Evolutionary conservation across 371 early-diverging fungal genomes (phyloP), one percentile per base, ranked within the genome.

Genomic region (Rhizomucor pusillus): DNA sequence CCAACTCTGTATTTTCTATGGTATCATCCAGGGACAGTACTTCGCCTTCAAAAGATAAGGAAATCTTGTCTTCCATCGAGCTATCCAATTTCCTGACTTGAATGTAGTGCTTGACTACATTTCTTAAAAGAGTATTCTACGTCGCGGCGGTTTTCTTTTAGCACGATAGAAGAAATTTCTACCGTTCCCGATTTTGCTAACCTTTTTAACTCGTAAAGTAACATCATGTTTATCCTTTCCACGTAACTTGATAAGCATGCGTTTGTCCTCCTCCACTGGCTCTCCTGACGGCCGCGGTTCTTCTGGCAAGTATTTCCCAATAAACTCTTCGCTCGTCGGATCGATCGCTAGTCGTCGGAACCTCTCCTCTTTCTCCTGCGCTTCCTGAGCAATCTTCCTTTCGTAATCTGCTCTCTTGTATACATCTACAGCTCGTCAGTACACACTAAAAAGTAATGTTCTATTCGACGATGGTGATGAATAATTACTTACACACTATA

Each of bases 1-100:
- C 77, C 41, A 73, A 50, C 9, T 73, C 73, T 0, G 64, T 65
- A 6, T 71, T 67, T 46, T 63, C 59, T 9, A 76, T 50, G 2
- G 53, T 57, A 14, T 40, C 36, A 29, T 60, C 47, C 9, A 49
- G 50, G 40, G 58, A 56, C 29, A 73, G 39, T 13, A 23, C 54
- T 36, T 71, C 73, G n/a, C 71, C 73, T 52, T 67, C 73, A 54
- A 71, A 69, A 10, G 58, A 65, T 9, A 71, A 47, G 3, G 40
- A 45, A 25, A 73, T 44, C 10, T 65, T 61, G 7, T 23, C 41
- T 5, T 34, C 48, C 24, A 50, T 24, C 10, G 18, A 25, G 16
- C 33, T 16, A 14, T 34, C 54, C 29, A 69, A 19, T 11, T 40
- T 41, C 14, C 50, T 50, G 23, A 56, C 11, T 23, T 43, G 44